phyloP scores from a whole-genome alignment of 768 basidiomycete species.

The Xerocomellus chrysenteron region DNA sequence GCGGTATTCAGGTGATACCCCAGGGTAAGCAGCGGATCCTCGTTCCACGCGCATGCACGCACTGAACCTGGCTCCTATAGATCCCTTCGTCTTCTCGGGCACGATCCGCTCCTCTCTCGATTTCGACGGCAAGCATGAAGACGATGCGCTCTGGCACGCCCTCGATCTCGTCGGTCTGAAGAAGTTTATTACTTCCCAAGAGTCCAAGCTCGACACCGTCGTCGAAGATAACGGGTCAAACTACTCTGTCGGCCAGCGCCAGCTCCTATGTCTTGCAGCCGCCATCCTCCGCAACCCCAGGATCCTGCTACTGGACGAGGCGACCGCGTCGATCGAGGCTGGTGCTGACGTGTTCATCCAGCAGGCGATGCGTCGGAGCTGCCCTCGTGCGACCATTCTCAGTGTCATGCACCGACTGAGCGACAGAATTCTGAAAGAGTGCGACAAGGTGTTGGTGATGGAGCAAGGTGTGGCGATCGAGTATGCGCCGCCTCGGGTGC shows the following conservation, averaged over 20 bases:
- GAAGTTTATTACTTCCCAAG: constrained; percentile 75
- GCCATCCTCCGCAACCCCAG: constrained; percentile 32
- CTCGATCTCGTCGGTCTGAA: constrained; percentile 42
- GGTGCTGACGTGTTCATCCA: constrained; percentile 77
- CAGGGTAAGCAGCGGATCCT: constrained; percentile 17
- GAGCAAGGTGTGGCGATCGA: constrained; percentile 35
- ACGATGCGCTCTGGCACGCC: constrained; percentile 40
- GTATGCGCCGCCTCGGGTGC: constrained; percentile 22
- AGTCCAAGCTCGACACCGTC: constrained; percentile 72
- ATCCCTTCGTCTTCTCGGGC: constrained; percentile 35
- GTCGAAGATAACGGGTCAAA: constrained; percentile 75
- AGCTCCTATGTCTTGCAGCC: constrained; percentile 63
- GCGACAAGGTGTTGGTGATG: constrained; percentile 38
- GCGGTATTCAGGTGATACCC: constrained; percentile 31
- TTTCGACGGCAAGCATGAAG: constrained; percentile 23
- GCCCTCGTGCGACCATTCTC: constrained; percentile 30
- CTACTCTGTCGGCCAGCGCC: constrained; percentile 88
- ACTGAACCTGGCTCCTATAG: constrained; percentile 6
- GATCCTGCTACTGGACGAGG: constrained; percentile 33
- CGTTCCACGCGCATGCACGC: background rate
- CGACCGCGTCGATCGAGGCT: constrained; percentile 72
- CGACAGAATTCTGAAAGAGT: constrained; percentile 29
- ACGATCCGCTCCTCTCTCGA: constrained; percentile 31
- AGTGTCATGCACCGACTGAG: constrained; percentile 32
- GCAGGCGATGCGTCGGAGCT: constrained; percentile 31